phyloP scores from a whole-genome alignment of 2,329 filamentous ascomycete genomes.

The Ophiocordyceps australis region DNA sequence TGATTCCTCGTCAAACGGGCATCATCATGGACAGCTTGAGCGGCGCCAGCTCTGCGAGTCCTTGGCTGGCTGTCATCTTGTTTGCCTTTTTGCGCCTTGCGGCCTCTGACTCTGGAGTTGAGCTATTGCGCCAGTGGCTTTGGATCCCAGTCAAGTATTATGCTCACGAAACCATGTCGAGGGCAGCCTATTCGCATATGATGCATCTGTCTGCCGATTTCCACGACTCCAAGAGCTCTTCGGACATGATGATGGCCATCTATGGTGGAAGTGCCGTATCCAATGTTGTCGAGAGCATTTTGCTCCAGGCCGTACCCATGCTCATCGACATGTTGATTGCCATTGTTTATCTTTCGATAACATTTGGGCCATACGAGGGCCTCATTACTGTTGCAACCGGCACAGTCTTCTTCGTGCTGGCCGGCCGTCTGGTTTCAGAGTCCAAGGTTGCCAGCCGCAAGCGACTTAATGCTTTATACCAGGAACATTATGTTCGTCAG shows the following conservation, averaged over 20 bases:
- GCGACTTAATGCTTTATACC: conserved; percentile 32
- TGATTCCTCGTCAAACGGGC: conserved; percentile 68
- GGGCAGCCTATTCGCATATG: conserved; percentile 38
- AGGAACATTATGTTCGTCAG: conserved; percentile 35
- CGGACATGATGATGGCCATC: conserved; percentile 38
- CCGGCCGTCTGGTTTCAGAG: conserved; percentile 29
- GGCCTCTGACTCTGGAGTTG: conserved; percentile 34
- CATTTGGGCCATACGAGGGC: conserved; percentile 41
- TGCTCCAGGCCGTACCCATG: conserved; percentile 40
- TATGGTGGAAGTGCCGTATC: conserved; percentile 33
- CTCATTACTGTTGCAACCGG: conserved; percentile 42
- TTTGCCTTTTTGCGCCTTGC: conserved; percentile 32
- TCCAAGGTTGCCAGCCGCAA: conserved; percentile 30
- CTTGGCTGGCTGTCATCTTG: conserved; percentile 32
- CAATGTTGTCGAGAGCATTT: conserved; percentile 36
- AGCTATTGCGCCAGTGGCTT: conserved; percentile 32
- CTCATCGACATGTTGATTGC: conserved; percentile 41
- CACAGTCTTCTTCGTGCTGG: conserved; percentile 34
- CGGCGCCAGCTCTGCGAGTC: conserved; percentile 24
- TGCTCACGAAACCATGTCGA: conserved; percentile 31
- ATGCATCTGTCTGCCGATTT: conserved; percentile 43
- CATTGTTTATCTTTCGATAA: conserved; percentile 38
- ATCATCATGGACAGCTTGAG: conserved; percentile 56
- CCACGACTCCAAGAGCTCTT: conserved; percentile 40
- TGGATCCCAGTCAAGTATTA: conserved; percentile 41